phyloP scores from a whole-genome alignment of 2,329 filamentous ascomycete genomes.

The Neurospora crassa region DNA sequence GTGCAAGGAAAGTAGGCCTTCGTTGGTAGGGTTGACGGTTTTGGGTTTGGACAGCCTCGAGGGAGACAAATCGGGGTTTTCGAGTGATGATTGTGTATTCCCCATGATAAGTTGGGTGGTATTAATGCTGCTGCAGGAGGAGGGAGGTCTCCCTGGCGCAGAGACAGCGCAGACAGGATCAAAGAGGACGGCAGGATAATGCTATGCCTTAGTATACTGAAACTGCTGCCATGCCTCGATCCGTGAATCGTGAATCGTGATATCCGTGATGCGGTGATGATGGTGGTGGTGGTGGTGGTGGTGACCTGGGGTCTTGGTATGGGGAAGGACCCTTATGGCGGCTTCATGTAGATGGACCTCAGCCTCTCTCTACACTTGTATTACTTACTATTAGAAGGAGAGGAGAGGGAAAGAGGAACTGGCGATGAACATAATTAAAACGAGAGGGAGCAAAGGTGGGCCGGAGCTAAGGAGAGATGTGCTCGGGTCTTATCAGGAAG shows the following conservation, averaged over 20 bases:
- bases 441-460: not conserved
- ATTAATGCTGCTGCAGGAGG: conserved; percentile 8
- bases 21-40: conserved; percentile 30
- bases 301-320: conserved; percentile 5
- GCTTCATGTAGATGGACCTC: not conserved
- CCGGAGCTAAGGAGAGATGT: conserved; percentile 4
- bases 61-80: conserved; percentile 17
- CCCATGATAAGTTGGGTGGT: conserved; percentile 32
- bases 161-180: not conserved
- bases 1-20: conserved; percentile 28
- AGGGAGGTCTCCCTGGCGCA: conserved; percentile 7
- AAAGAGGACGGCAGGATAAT: conserved; percentile 22
- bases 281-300: conserved; percentile 14
- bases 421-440: conserved; percentile 1
- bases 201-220: conserved; percentile 26
- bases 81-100: conserved; percentile 39
- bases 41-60: conserved; percentile 45
- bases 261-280: conserved; percentile 14
- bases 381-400: not conserved
- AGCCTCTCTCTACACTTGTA: not conserved
- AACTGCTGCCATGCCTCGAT: conserved; percentile 31
- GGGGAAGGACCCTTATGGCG: conserved; percentile 4
- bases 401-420: not conserved
- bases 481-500: not conserved
- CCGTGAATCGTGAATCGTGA: conserved; percentile 8